Evolutionary conservation across 495 filamentous ascomycete species (phyloP).

Genomic region (Trichoderma orchidacearum): DNA sequence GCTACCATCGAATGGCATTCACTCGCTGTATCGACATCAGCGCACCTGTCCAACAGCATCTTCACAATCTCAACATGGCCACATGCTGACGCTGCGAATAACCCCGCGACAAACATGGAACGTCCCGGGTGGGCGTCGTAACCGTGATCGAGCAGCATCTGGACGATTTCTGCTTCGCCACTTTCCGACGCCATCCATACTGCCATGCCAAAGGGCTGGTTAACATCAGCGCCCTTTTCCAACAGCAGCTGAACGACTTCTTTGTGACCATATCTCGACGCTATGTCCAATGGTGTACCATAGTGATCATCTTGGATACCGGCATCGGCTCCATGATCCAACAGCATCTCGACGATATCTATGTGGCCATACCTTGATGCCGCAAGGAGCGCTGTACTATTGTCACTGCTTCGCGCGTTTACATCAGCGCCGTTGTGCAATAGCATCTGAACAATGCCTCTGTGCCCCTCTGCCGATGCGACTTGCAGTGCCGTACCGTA

Average conservation of each 20-base stretch:
- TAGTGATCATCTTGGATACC: slow-evolving; percentile 13
- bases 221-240: slow-evolving; percentile 13
- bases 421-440: slow-evolving; percentile 10
- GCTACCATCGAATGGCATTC: too few relatives aligned
- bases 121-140: too few relatives aligned
- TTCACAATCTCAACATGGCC: too few relatives aligned
- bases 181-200: slow-evolving; percentile 12
- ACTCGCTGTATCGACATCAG: not conserved
- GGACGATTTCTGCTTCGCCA: slow-evolving; percentile 6
- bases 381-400: not conserved
- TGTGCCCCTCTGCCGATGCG: slow-evolving; percentile 8
- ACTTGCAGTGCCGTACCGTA: slow-evolving; percentile 8
- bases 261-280: slow-evolving; percentile 3
- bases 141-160: slow-evolving; percentile 10
- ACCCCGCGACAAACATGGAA: too few relatives aligned
- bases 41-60: too few relatives aligned
- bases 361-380: slow-evolving; percentile 7
- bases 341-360: slow-evolving; percentile 8
- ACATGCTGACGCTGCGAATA: not conserved
- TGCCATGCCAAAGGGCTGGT: slow-evolving; percentile 11
- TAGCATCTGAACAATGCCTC: slow-evolving; percentile 9
- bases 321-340: slow-evolving; percentile 14
- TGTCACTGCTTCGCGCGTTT: slow-evolving; percentile 5
- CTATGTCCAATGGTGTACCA: slow-evolving; percentile 13
- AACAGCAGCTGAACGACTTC: slow-evolving; percentile 9